Evolutionary conservation across 2,329 filamentous ascomycete genomes (phyloP).

Genomic region (Scleromitrula shiraiana): DNA sequence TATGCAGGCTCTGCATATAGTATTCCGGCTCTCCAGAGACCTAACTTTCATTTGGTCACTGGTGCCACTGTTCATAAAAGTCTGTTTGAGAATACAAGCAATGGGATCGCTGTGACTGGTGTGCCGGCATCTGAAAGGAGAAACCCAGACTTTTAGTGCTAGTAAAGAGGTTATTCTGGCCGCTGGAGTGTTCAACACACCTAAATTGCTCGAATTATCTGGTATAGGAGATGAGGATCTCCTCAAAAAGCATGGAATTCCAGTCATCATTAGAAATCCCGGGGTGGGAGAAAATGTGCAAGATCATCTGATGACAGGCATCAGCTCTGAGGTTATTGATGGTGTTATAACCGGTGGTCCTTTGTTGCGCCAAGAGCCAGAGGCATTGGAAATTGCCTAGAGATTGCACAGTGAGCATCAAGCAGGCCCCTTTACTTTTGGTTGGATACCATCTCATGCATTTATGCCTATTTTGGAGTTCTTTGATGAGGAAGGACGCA

Average conservation of each 20-base stretch:
- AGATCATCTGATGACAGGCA: conserved; percentile 31
- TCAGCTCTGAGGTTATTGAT: conserved; percentile 8
- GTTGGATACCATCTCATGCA: conserved; percentile 1
- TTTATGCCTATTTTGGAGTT: conserved; percentile 7
- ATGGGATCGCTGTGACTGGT: neutral
- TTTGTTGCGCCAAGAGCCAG: conserved; percentile 10
- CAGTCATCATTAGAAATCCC: conserved; percentile 35
- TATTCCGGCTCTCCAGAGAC: neutral
- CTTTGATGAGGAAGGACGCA: neutral
- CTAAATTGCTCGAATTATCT: conserved; percentile 43
- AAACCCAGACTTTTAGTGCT: conserved; percentile 12
- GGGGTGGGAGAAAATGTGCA: conserved; percentile 45
- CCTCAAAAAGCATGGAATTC: conserved; percentile 37
- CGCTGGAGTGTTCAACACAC: conserved; percentile 43
- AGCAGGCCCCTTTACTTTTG: conserved; percentile 7
- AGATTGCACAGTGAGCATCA: neutral
- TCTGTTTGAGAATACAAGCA: neutral
- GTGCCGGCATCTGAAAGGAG: neutral
- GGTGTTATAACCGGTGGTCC: conserved; percentile 2
- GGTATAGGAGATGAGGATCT: conserved; percentile 40
- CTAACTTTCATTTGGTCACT: conserved; percentile 8
- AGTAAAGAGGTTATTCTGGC: conserved; percentile 41
- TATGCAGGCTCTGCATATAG: conserved; percentile 6
- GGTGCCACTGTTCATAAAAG: neutral
- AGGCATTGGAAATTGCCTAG: conserved; percentile 1